Evolutionary conservation across 805 yeast species (phyloP).

Genomic region (Hanseniaspora vineae): DNA sequence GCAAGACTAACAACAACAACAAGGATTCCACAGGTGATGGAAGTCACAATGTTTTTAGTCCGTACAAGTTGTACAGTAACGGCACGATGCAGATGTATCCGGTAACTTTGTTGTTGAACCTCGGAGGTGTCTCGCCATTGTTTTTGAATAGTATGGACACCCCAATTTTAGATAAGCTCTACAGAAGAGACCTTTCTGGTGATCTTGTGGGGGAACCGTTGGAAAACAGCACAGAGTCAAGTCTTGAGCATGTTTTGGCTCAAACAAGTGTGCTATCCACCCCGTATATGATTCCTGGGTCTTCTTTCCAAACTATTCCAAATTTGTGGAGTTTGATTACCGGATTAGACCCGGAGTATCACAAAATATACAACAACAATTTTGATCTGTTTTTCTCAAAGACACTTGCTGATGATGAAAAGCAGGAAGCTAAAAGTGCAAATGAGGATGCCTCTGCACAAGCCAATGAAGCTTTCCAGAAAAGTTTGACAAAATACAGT

Average conservation of each 20-base stretch:
- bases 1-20: neutral
- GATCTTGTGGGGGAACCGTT: no score
- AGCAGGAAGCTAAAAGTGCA: neutral
- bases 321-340: conserved; percentile 89
- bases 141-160: conserved; percentile 54
- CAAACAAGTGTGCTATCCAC: conserved; percentile 13
- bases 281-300: conserved; percentile 78
- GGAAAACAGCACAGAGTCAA: no score
- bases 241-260: no score
- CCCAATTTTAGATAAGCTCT: conserved; percentile 54
- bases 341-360: conserved; percentile 70
- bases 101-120: conserved; percentile 67
- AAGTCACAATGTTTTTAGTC: conserved; percentile 9
- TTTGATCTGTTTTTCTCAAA: conserved; percentile 29
- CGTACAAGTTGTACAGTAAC: conserved; percentile 25
- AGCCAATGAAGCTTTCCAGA: neutral
- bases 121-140: conserved; percentile 90
- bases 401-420: neutral
- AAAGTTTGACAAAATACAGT: conserved; percentile 21
- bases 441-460: conserved; percentile 14
- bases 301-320: conserved; percentile 83
- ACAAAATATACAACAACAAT: conserved; percentile 78
- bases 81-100: conserved; percentile 61
- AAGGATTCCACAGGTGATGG: neutral
- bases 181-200: conserved; percentile 9